Base-by-base conservation (phyloP, 768 basidiomycete genomes). In the Sporobolomyces phaffii region DNA sequence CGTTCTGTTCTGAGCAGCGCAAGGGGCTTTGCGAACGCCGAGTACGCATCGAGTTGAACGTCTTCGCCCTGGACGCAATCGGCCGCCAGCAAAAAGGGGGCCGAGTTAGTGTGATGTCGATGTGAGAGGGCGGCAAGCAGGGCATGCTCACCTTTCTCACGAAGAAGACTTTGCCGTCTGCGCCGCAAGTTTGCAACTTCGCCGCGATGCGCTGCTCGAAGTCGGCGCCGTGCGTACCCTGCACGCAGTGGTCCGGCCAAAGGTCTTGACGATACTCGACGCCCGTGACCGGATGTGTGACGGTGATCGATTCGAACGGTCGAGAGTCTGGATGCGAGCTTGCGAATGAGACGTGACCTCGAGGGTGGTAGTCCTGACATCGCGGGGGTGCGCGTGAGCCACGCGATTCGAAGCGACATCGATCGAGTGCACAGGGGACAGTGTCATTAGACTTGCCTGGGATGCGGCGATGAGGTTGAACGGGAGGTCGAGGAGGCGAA, bases 161-260 rank as follows among this genome's bases (percentile, higher is more conserved):
- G 20, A 75, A 29, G 34, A 64, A 65, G 18, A 75, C 73, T 49
- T 73, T 70, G 2, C 58, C 65, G 4, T 44, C 50, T 3, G 33
- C 51, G 10, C 67, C 29, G 72, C 77, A 76, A 20, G 83, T 76
- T 43, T 84, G 77, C 14, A 79, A 77, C 41, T 83, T 81, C 48
- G 82, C 77, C 54, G 80, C 72, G n/a, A 90, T 72, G 29, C 81
- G 82, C 4, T 80, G 74, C 33, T 87, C 84, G 47, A 90, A 81
- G 71, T 84, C 82, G 22, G 83, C 82, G 2, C 90, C 90, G 2
- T 72, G 0, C 13, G 79, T 78, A 1, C 80, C 80, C 58, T 82
- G 83, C 28, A 90, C 82, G 72, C 89, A 90, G 75, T 91, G 90
- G 69, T 84, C 84, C 0, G 90, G 89, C 90, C 90, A 91, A 36